Evolutionary conservation across 2,329 filamentous ascomycete genomes (phyloP).

Genomic region (Chrysoporthe puriensis): DNA sequence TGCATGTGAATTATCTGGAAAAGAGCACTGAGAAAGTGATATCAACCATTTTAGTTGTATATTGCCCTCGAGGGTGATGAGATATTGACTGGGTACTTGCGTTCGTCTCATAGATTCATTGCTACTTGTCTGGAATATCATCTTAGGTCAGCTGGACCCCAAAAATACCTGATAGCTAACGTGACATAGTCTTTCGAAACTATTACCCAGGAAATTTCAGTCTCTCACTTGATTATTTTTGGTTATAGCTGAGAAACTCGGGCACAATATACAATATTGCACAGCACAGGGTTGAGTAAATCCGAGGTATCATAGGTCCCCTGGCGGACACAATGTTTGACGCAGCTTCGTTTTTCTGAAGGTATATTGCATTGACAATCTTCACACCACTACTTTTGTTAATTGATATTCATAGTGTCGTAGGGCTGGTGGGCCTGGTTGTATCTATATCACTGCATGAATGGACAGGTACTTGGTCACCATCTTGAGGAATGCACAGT

Average conservation of each 20-base stretch:
- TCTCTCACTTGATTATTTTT: background rate
- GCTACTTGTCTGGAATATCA: background rate
- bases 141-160: background rate
- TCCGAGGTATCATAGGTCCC: background rate
- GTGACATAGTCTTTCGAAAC: background rate
- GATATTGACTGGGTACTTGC: background rate
- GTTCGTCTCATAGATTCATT: background rate
- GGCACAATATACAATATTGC: background rate
- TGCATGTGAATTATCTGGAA: background rate
- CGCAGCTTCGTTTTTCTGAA: background rate
- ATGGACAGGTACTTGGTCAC: background rate
- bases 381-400: background rate
- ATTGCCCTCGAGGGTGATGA: background rate
- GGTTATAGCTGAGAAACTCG: background rate
- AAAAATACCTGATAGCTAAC: background rate
- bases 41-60: background rate
- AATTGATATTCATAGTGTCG: background rate
- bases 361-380: background rate
- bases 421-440: background rate
- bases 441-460: background rate
- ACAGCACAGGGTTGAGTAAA: background rate
- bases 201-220: background rate
- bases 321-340: background rate
- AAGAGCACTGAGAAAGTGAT: background rate
- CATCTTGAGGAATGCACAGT: no score